phyloP scores from a whole-genome alignment of 139 green algal genomes.

The Chlorella ohadii region DNA sequence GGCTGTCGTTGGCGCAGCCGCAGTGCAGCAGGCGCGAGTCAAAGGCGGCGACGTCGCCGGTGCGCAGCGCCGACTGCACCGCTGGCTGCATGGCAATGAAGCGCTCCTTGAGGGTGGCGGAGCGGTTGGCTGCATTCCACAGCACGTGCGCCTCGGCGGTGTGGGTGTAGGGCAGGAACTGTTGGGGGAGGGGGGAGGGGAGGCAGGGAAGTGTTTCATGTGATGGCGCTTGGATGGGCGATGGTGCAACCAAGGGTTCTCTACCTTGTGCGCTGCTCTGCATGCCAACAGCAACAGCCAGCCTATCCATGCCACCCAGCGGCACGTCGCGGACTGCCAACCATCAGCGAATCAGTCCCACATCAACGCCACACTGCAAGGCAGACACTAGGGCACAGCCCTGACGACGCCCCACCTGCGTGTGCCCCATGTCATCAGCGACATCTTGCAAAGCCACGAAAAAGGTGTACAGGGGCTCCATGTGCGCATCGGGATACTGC shows the following conservation, averaged over 20 bases:
- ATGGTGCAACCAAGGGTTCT: too few species aligned
- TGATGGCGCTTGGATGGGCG: too few species aligned
- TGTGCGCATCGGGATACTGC: background rate
- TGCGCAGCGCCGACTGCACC: background rate
- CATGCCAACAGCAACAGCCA: too few species aligned
- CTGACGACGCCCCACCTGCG: too few species aligned
- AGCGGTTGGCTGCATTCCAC: constrained; percentile 2
- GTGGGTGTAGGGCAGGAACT: constrained; percentile 8
- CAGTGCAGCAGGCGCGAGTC: constrained; percentile 1
- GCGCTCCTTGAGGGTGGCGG: background rate
- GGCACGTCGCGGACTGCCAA: too few species aligned
- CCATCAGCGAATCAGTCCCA: too few species aligned
- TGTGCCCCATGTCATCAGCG: background rate
- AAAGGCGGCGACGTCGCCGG: background rate
- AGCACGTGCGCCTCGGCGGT: background rate
- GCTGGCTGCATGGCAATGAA: constrained; percentile 2
- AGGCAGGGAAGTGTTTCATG: too few species aligned
- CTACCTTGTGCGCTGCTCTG: too few species aligned
- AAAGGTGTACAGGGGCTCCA: constrained; percentile 6
- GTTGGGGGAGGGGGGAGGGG: background rate
- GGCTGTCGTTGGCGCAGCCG: background rate
- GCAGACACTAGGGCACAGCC: too few species aligned
- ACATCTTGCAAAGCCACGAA: constrained; percentile 4
- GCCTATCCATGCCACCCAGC: too few species aligned
- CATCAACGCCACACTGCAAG: too few species aligned